Base-by-base conservation (phyloP, 805 yeast genomes). In the Candida tibetensis region DNA sequence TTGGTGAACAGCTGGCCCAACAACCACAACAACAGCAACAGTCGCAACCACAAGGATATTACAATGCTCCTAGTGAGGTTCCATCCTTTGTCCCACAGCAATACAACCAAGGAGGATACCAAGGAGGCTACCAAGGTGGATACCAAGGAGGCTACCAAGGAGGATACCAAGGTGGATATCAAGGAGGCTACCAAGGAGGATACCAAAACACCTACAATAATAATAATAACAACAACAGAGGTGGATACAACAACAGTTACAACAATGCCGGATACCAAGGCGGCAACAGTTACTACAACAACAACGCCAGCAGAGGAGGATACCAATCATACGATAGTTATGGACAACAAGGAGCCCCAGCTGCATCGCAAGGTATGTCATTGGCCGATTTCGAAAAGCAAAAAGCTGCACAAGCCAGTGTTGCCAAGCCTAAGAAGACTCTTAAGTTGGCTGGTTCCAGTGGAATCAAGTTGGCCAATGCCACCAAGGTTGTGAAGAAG, bases 311-410 rank as follows among this genome's bases (percentile, higher is more conserved):
- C 9, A 40, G 42, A 44, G 55, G 54, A 14, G 53, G 57, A 5
- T 49, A 45, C 41, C 48, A 40, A 35, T 50, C 54, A n/a, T 41
- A 40, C 41, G 32, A 40, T 31, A 18, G 30, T 16, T 45, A 45
- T 40, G 29, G 32, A 22, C 29, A 32, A n/a, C 28, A 22, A 12
- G 26, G 29, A 34, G 40, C 52, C 47, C 22, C 53, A 45, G 36
- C 54, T 39, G 47, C 48, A 59, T 42, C 60, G 53, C 42, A 71
- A 69, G 63, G 61, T 7, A 80, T 86, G 87, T 76, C 90, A 28
- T 72, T 87, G 52, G 95, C 88, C 37, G 95, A 86, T 48, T 87
- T 79, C 66, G 82, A 85, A 57, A 82, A 82, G 57, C 85, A 81
- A 57, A 75, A 79, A 56, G 62, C 71, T 22, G 46, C 58, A 42